phyloP scores from a whole-genome alignment of 2,329 filamentous ascomycete genomes.

The Neonectria coccinea region DNA sequence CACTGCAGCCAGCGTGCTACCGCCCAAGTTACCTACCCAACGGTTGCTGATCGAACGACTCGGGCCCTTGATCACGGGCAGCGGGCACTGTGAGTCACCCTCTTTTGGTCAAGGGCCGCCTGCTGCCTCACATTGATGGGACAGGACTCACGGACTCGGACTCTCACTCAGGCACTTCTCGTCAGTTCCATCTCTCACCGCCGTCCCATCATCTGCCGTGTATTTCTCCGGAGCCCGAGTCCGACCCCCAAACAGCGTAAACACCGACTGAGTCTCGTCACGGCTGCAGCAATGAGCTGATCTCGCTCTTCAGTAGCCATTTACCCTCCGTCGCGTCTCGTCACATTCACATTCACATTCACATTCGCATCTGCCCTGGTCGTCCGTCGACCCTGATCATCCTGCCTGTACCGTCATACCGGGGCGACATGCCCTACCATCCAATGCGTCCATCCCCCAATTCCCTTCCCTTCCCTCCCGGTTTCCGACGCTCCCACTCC shows the following conservation, averaged over 20 bases:
- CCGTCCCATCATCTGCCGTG: conserved; percentile 18
- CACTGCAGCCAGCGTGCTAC: conserved; percentile 10
- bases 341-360: conserved; percentile 6
- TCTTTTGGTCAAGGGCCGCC: conserved; percentile 15
- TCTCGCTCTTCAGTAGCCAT: conserved; percentile 6
- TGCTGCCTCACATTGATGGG: conserved; percentile 19
- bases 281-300: conserved; percentile 40
- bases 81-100: conserved; percentile 30
- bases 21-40: not conserved
- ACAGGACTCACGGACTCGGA: not conserved
- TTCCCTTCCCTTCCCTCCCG: conserved; percentile 2
- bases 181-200: conserved; percentile 15
- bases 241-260: conserved; percentile 10
- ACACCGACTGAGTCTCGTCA: conserved; percentile 24
- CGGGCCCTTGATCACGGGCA: conserved; percentile 18
- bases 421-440: conserved; percentile 32
- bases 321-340: conserved; percentile 8
- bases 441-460: not conserved
- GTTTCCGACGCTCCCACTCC: conserved; percentile 18
- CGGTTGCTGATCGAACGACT: conserved; percentile 23
- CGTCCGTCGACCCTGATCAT: conserved; percentile 26
- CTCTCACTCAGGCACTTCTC: not conserved
- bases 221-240: conserved; percentile 8
- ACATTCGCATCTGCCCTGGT: conserved; percentile 17
- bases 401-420: conserved; percentile 28